Base-by-base conservation (phyloP, 306 rosid species). In the Lathyrus sativus region DNA sequence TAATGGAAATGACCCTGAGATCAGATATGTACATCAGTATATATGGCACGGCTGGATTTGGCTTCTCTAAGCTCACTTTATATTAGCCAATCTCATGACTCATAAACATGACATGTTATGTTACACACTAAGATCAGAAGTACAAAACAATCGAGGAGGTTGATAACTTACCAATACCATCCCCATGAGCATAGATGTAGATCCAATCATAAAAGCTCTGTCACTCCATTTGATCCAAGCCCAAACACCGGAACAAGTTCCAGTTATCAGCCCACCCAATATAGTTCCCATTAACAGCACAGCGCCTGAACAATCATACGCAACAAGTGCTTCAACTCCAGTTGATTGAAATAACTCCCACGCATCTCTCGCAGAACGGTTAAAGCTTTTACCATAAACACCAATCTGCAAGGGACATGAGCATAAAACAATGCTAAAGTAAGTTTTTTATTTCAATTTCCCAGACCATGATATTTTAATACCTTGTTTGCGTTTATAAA, bases 311-410 rank as follows among this genome's bases (percentile, higher is more conserved):
- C 97, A 93, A 81, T 93, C 99, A 67, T 90, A 88, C 28, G 96
- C 99, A 66, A 93, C 69, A 46, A 93, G 89, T 15, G 99, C 84
- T 79, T 93, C 99, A 19, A 93, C 97, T 73, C 99, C 99, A 9
- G 97, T 93, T 78, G 97, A 93, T 82, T 93, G 97, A 75, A 93
- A 90, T 65, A 93, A 77, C 79, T 93, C 99, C 99, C 99, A 93
- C 1, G 99, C 99, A 83, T 93, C 99, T 87, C 97, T 90, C 0
- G 97, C 99, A 54, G 99, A 90, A 68, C 45, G 95, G 78, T 93
- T 93, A 76, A 93, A 93, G 78, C 88, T 81, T 85, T 93, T 90
- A 8, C 99, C 99, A 78, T 84, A 84, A 74, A 93, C 95, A 65
- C 90, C 99, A 50, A 93, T 93, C 97, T 93, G 90, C 35, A 75